Conservation (phyloP, 441 rosid species). For the Brassica balearica region DNA sequence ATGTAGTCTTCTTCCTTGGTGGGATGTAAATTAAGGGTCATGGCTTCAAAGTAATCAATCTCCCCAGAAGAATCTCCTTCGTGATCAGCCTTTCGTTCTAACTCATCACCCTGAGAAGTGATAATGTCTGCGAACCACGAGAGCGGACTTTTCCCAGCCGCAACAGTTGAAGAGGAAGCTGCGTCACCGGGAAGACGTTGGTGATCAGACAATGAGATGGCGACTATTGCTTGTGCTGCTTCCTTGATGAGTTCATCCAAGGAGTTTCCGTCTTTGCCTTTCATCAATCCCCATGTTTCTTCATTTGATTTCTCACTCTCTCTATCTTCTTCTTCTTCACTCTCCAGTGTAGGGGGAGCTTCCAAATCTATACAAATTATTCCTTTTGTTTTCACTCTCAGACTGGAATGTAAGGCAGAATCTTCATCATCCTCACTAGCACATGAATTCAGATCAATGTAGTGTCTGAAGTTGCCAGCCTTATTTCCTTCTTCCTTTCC, state of each 20-base stretch:
- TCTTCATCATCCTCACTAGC: conserved; percentile 70
- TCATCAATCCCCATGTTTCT: conserved; percentile 39
- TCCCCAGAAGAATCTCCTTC: conserved; percentile 50
- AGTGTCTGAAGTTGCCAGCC: conserved; percentile 50
- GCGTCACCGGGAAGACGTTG: conserved; percentile 44
- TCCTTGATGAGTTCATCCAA: conserved; percentile 51
- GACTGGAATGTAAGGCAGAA: conserved; percentile 48
- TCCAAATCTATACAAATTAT: conserved; percentile 80
- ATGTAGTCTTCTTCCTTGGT: conserved; percentile 76
- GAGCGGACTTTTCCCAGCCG: conserved; percentile 55
- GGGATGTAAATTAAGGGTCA: conserved; percentile 68
- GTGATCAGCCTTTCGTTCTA: conserved; percentile 49
- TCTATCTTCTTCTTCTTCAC: conserved; percentile 62
- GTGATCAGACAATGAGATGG: conserved; percentile 57
- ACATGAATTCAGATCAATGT: conserved; percentile 80
- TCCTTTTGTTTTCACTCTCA: conserved; percentile 46
- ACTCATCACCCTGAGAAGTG: conserved; percentile 51
- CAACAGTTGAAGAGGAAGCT: conserved; percentile 50
- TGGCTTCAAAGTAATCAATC: conserved; percentile 79
- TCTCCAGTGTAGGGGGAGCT: conserved; percentile 66
- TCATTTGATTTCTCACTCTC: conserved; percentile 51
- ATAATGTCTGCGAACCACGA: conserved; percentile 79
- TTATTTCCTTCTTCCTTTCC: conserved; percentile 49
- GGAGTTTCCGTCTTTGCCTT: conserved; percentile 42
- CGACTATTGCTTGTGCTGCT: conserved; percentile 84